Evolutionary conservation across 2,329 filamentous ascomycete species (phyloP).

Genomic region (Dothideomycetes sp.): DNA sequence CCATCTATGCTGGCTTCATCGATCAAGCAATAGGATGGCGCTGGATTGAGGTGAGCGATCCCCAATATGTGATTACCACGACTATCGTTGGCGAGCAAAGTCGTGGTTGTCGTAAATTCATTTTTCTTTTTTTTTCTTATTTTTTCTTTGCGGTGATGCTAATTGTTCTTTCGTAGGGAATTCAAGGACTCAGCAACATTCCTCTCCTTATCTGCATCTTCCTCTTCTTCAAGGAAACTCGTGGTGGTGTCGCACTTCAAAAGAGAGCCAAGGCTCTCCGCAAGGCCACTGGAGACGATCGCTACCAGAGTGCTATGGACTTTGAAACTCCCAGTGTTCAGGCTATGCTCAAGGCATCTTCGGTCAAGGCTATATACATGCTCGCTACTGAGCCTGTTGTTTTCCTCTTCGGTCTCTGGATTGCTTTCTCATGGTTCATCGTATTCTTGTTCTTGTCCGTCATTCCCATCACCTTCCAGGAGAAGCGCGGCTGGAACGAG

Average conservation of each 20-base stretch:
- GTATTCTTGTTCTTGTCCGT: constrained; percentile 46
- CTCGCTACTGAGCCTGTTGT: constrained; percentile 42
- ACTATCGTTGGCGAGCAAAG: too few species aligned
- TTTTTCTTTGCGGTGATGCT: too few species aligned
- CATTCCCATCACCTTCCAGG: constrained; percentile 42
- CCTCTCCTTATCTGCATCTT: constrained; percentile 38
- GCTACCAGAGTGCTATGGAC: constrained; percentile 43
- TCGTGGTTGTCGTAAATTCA: too few species aligned
- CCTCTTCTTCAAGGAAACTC: constrained; percentile 38
- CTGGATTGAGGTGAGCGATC: too few species aligned
- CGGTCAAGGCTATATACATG: constrained; percentile 45
- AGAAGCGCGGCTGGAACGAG: constrained; percentile 45
- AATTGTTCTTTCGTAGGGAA: too few species aligned
- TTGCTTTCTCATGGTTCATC: constrained; percentile 45
- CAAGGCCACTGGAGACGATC: constrained; percentile 39
- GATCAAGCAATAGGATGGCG: constrained; percentile 45
- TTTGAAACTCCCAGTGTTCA: constrained; percentile 43
- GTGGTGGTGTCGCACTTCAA: constrained; percentile 39
- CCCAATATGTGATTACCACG: too few species aligned
- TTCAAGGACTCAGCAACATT: constrained; percentile 44
- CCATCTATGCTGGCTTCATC: constrained; percentile 47
- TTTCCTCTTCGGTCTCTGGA: constrained; percentile 44
- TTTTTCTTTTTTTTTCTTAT: too few species aligned
- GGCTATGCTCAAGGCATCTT: constrained; percentile 38
- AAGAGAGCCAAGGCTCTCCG: constrained; percentile 42